phyloP scores from a whole-genome alignment of 2,329 filamentous ascomycete genomes.

The Tolypocladium endophyticum region DNA sequence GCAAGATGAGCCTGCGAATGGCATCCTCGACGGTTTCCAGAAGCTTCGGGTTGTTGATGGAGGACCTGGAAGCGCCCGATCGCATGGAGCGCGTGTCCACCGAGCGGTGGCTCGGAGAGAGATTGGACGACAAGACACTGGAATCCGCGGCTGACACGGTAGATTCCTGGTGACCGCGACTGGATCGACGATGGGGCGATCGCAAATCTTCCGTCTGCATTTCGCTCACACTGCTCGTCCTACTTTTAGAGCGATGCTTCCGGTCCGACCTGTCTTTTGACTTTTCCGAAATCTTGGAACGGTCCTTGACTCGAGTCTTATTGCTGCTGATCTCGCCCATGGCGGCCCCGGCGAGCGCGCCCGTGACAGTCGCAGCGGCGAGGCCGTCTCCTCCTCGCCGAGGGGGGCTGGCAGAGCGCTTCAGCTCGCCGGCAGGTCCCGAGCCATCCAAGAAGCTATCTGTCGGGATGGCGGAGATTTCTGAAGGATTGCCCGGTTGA shows the following conservation, averaged over 20 bases:
- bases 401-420: slow-evolving; percentile 31
- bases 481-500: slow-evolving; percentile 59
- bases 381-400: slow-evolving; percentile 23
- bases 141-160: slow-evolving; percentile 42
- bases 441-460: slow-evolving; percentile 54
- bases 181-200: slow-evolving; percentile 39
- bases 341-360: slow-evolving; percentile 24
- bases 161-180: slow-evolving; percentile 41
- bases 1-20: slow-evolving; percentile 79
- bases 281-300: slow-evolving; percentile 27
- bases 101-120: slow-evolving; percentile 44
- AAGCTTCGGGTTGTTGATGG: slow-evolving; percentile 84
- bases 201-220: slow-evolving; percentile 34
- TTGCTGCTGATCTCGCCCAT: slow-evolving; percentile 31
- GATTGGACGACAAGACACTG: slow-evolving; percentile 41
- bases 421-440: slow-evolving; percentile 29
- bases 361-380: slow-evolving; percentile 21
- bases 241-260: slow-evolving; percentile 35
- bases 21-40: slow-evolving; percentile 89
- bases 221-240: slow-evolving; percentile 38
- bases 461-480: slow-evolving; percentile 68
- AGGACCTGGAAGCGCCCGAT: slow-evolving; percentile 50
- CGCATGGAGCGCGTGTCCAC: slow-evolving; percentile 42
- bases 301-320: slow-evolving; percentile 35
- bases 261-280: slow-evolving; percentile 39